Conservation (phyloP, 768 basidiomycete species). For the Suillus decipiens region DNA sequence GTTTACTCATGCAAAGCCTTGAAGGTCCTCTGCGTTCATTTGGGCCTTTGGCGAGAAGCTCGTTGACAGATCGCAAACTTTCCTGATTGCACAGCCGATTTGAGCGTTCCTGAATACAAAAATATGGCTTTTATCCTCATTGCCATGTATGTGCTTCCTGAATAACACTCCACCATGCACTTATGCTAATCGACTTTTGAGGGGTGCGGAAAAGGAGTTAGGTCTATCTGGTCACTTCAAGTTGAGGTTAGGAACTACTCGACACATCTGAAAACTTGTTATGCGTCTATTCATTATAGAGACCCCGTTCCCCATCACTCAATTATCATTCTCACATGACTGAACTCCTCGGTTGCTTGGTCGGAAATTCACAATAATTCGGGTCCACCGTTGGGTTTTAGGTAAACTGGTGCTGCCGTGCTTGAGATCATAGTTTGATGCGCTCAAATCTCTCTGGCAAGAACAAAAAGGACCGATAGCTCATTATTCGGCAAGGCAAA, state of each 20-base stretch:
- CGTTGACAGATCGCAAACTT: conserved; percentile 30
- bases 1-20: conserved; percentile 30
- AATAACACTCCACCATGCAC: background rate
- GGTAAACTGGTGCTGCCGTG: background rate
- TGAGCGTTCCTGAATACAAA: conserved; percentile 20
- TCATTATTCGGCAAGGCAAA: background rate
- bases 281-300: background rate
- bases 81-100: conserved; percentile 18
- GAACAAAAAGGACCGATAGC: background rate
- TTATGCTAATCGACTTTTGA: background rate
- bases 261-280: background rate
- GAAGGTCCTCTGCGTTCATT: conserved; percentile 26
- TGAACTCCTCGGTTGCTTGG: background rate
- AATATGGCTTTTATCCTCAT: conserved; percentile 18
- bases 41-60: conserved; percentile 25
- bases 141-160: conserved; percentile 21
- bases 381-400: background rate
- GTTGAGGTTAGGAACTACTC: conserved; percentile 7
- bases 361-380: background rate
- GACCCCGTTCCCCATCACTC: background rate
- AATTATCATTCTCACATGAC: background rate
- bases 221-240: conserved; percentile 7
- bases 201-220: background rate
- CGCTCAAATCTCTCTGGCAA: background rate
- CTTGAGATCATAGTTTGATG: background rate